Conservation (phyloP, 768 basidiomycete genomes). For the Russula foetens region DNA sequence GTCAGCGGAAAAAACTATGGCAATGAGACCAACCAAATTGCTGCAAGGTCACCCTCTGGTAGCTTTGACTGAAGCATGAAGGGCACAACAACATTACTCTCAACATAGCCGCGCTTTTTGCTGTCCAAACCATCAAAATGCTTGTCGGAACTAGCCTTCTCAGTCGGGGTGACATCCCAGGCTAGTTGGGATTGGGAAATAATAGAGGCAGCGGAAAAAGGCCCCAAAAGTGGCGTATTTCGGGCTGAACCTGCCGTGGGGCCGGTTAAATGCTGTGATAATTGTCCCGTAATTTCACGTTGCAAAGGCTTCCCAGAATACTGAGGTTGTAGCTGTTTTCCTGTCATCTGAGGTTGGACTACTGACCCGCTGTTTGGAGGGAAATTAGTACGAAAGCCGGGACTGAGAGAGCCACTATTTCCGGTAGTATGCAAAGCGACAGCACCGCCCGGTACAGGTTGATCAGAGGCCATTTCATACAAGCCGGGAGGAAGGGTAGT, state of each 20-base stretch:
- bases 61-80: conserved; percentile 91
- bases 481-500: conserved; percentile 69
- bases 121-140: conserved; percentile 81
- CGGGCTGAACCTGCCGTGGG: conserved; percentile 25
- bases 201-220: conserved; percentile 14
- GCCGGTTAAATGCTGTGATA: conserved; percentile 17
- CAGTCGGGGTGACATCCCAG: conserved; percentile 81
- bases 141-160: conserved; percentile 69
- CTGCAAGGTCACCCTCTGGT: conserved; percentile 75
- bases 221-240: conserved; percentile 21
- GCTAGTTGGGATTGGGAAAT: conserved; percentile 23
- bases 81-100: conserved; percentile 90
- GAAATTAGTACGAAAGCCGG: conserved; percentile 37
- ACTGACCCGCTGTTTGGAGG: conserved; percentile 58
- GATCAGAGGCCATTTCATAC: conserved; percentile 65
- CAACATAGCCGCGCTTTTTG: conserved; percentile 68
- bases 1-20: background rate
- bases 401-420: conserved; percentile 54
- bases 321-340: conserved; percentile 47
- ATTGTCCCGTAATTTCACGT: conserved; percentile 12
- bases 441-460: conserved; percentile 21
- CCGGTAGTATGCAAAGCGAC: conserved; percentile 48
- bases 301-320: conserved; percentile 47
- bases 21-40: conserved; percentile 65
- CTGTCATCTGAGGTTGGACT: conserved; percentile 16